A percentile compares a stretch with the other conserved stretches of the same genome.
Evolutionary conservation across 2,329 filamentous ascomycete genomes (phyloP).

Genomic region (Penicillium sp.): DNA sequence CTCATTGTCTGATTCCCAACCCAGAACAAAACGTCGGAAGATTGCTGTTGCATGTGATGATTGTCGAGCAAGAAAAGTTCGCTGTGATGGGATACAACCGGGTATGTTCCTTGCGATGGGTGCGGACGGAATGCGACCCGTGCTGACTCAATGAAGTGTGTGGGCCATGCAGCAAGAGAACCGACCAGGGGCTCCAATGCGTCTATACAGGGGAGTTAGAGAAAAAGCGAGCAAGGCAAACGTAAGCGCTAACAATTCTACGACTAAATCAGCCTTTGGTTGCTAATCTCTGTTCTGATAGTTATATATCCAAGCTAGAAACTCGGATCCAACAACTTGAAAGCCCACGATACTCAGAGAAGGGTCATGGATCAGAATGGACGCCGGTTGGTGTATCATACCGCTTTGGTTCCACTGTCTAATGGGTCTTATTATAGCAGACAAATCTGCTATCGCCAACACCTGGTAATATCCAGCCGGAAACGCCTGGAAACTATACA

Average conservation of each 20-base stretch:
- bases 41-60: slow-evolving; percentile 48
- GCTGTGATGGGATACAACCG: slow-evolving; percentile 42
- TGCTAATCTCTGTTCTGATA: slow-evolving; percentile 1
- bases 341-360: slow-evolving; percentile 11
- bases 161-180: slow-evolving; percentile 30
- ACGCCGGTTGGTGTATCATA: slow-evolving; percentile 10
- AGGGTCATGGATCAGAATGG: slow-evolving; percentile 4
- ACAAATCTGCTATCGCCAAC: slow-evolving; percentile 7
- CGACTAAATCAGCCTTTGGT: not conserved
- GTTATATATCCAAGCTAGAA: slow-evolving; percentile 32
- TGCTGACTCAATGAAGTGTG: slow-evolving; percentile 26
- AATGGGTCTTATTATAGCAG: not conserved
- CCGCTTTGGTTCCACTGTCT: not conserved
- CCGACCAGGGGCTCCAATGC: slow-evolving; percentile 22
- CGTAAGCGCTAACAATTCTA: slow-evolving; percentile 7
- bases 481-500: not conserved
- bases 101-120: slow-evolving; percentile 22
- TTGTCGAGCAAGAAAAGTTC: slow-evolving; percentile 46
- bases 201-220: slow-evolving; percentile 32
- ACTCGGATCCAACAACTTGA: slow-evolving; percentile 29
- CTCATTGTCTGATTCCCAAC: not conserved
- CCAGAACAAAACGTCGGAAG: slow-evolving; percentile 42
- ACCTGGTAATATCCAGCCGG: not conserved
- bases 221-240: slow-evolving; percentile 29
- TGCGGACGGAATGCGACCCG: slow-evolving; percentile 17